A percentile compares a stretch with the other conserved stretches of the same genome.
phyloP scores from a whole-genome alignment of 768 basidiomycete species.

The Macrolepiota fuliginosa region DNA sequence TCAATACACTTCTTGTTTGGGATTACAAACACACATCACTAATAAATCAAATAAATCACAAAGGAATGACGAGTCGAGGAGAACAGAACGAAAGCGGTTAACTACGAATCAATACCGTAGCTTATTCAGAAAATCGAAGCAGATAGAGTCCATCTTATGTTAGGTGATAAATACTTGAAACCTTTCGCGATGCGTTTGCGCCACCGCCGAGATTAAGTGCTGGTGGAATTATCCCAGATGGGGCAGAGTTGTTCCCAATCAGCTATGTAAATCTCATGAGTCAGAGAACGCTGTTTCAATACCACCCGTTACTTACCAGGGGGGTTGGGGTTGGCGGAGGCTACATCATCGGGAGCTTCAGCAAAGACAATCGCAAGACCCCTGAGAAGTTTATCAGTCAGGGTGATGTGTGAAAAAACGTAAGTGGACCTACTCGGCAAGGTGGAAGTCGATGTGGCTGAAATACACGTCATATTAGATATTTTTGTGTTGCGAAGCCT shows the following conservation, averaged over 20 bases:
- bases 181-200: too few relatives aligned
- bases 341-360: constrained; percentile 21
- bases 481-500: not conserved
- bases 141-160: too few relatives aligned
- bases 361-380: constrained; percentile 34
- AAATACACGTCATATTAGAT: not conserved
- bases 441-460: constrained; percentile 56
- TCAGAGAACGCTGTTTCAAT: not conserved
- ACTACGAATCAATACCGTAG: too few relatives aligned
- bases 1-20: too few relatives aligned
- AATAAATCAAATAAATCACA: too few relatives aligned
- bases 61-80: too few relatives aligned
- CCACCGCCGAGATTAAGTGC: too few relatives aligned
- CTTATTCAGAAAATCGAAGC: too few relatives aligned
- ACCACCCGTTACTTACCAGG: not conserved
- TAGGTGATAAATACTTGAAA: too few relatives aligned
- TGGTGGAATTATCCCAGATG: constrained; percentile 15
- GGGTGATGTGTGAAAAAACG: not conserved
- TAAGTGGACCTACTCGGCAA: constrained; percentile 31
- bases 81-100: too few relatives aligned
- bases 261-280: constrained; percentile 8
- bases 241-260: constrained; percentile 24
- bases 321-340: not conserved
- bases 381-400: constrained; percentile 13
- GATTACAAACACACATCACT: too few relatives aligned